Base-by-base conservation (phyloP, 768 basidiomycete genomes). In the Glaciozyma antarctica region DNA sequence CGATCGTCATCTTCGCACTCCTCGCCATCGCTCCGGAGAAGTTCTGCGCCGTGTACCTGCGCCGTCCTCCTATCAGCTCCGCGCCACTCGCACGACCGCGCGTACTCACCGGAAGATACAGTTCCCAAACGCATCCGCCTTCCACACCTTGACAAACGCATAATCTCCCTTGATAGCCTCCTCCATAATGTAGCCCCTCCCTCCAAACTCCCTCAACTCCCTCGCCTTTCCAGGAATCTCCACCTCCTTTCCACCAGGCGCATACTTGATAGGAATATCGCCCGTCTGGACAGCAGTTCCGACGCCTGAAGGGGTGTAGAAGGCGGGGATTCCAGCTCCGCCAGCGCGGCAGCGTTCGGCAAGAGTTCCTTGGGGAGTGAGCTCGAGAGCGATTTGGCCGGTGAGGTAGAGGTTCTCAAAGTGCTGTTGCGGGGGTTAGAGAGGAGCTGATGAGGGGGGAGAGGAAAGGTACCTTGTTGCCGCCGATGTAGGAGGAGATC, bases 301-400 rank as follows among this genome's bases (percentile, higher is more conserved):
- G 62, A 58, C 72, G 21, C 92, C 91, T 0, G 90, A 91, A 21
- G 90, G 91, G 8, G 89, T 94, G 77, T 81, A 93, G 80, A 95
- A 91, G n/a, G 87, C 90, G 22, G 91, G 90, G 65, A 91, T 90
- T 58, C 91, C 91, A 16, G 89, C 88, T 13, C 89, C 90, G 63
- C 89, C 87, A 10, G 91, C 88, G 44, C 90, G 86, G 66, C 92
- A 80, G 64, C 90, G 86, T 74, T 92, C 91, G 21, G 86, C 85
- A 52, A 95, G 83, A 19, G 90, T 92, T 15, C 90, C 91, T 77
- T 95, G 91, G 5, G 92, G 91, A 32, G 89, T 88, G 26, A 94
- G 85, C 73, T 94, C 91, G 54, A 70, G 78, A 13, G 86, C 85
- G 64, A 94, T 86, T 69, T 86, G 77, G 61, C 91, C 91, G 17